Evolutionary conservation across 2,329 filamentous ascomycete genomes (phyloP), one percentile per base, ranked within the genome.

Genomic region (Boeremia exigua): DNA sequence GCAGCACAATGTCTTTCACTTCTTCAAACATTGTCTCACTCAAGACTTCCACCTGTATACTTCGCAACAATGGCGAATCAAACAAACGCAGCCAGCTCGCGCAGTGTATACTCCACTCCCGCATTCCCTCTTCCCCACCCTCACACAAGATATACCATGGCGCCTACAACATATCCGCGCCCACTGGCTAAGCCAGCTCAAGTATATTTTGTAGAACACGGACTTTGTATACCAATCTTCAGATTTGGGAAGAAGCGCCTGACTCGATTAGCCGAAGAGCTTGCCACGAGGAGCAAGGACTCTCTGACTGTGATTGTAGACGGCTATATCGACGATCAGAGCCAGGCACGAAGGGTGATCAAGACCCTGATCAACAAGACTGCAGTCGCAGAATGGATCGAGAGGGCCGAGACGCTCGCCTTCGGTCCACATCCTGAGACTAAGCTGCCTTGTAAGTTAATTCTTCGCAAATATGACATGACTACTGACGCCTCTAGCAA

Each of bases 381-480:
- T 9, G 54, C 45, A 6, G 59, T 69, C 14, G 61, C 54, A 11
- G 54, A 50, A 4, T 69, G 63, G 61, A 65, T 68, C 17, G 62
- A 66, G 23, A 45, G 56, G 14, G 59, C 53, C 15, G 66, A 70
- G 44, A 65, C 61, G 11, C 54, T 55, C 11, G 63, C 65, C 9
- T 51, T 66, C 4, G 61, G 61, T 14, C 49, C 57, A 19, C 50
- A 62, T 17, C 60, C 54, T 3, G 44, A 47, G n/a, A 62, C 47
- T 9, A 45, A 44, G 8, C 14, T 61, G 12, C 11, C 36, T 32
- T 34, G 42, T 57, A 40, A 54, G 51, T 38, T 2, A 3, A 11
- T 10, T 11, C 2, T 10, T 10, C 7, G 10, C 17, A 4, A 1
- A 4, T 29, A 10, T 27, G 3, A 15, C 4, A 11, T 27, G 6